Percentiles rank a stretch among this genome's conserved stretches.
Conservation (phyloP, 768 basidiomycete species). For the Mycena leptocephala region DNA sequence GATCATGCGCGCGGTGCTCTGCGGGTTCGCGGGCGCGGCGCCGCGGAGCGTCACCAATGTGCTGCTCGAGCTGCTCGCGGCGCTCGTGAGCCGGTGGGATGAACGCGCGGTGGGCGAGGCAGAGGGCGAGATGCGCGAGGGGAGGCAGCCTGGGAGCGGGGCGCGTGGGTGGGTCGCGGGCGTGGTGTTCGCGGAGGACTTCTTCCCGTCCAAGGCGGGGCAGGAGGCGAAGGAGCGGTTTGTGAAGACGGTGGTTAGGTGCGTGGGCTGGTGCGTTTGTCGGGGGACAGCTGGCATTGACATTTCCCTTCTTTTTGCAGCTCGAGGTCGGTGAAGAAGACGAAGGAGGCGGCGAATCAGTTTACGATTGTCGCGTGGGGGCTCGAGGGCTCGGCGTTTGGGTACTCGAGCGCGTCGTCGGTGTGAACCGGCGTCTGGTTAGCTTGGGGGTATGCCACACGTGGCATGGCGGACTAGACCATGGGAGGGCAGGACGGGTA, state of each 20-base stretch:
- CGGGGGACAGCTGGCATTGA: not conserved
- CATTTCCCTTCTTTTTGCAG: too few species aligned
- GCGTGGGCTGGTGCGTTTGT: constrained; percentile 32
- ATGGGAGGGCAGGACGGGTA: not conserved
- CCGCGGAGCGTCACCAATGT: too few species aligned
- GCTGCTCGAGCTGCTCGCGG: constrained; percentile 86
- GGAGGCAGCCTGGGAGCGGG: constrained; percentile 45
- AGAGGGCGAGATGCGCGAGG: constrained; percentile 23
- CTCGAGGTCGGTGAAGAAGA: constrained; percentile 80
- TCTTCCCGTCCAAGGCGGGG: constrained; percentile 81
- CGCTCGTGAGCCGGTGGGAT: constrained; percentile 72
- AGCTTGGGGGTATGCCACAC: not conserved
- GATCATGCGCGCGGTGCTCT: constrained; percentile 83
- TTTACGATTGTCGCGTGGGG: constrained; percentile 78
- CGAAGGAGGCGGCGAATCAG: constrained; percentile 84
- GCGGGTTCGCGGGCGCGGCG: constrained; percentile 87
- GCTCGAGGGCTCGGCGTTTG: constrained; percentile 76
- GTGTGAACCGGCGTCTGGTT: not conserved
- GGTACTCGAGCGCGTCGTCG: constrained; percentile 63
- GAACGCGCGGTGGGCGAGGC: constrained; percentile 59
- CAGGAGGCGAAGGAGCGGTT: constrained; percentile 86
- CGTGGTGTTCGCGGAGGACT: constrained; percentile 82
- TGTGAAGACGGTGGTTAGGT: constrained; percentile 81
- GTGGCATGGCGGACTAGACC: not conserved
- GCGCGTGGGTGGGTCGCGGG: constrained; percentile 80